Evolutionary conservation across 495 filamentous ascomycete genomes (phyloP), one percentile per base, ranked within the genome.

Genomic region (Chlorociboria aeruginascens): DNA sequence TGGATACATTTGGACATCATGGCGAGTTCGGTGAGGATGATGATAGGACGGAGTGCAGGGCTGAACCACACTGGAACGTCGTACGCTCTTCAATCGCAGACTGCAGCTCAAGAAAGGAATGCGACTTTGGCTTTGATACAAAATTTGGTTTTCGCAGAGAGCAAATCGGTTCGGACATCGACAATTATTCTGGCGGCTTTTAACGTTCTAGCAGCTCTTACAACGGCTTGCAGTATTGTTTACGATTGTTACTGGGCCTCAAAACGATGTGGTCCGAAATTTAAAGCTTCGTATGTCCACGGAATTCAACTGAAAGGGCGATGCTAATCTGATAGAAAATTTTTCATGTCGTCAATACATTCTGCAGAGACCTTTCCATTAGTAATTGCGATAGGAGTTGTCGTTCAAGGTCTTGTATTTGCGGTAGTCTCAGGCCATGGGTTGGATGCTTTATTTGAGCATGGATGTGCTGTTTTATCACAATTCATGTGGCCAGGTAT

Each of bases 341-440:
- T 51, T 40, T 62, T 52, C 46, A 30, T 58, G 30, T 49, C 47
- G 8, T 30, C 45, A 10, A 59, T 67, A 32, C 65, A 65, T 46
- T 62, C 65, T 29, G 62, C 63, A 14, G 65, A 68, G 44, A 58
- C 61, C 8, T 55, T 66, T 35, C 63, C 65, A 34, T 46, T 68
- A 20, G 46, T 62, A 9, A 39, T 65, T n/a, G 45, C 65, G 8
- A 48, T 58, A 12, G 63, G 62, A 33, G 58, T 65, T 42, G 46
- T 62, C 17, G 50, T 61, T 48, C 65, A 68, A 56, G 64, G 62
- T 8, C 31, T 65, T 14, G 48, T 63, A 11, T 61, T 66, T 53
- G 47, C 62, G 6, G 50, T 32, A 1, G 43, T 63, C 14, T 58
- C 62, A 49, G 50, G 45, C 8, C 49, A 52, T 40, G 59, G 61